Conservation (phyloP, 176 grass and related monocot species). For the Carex parvula region DNA sequence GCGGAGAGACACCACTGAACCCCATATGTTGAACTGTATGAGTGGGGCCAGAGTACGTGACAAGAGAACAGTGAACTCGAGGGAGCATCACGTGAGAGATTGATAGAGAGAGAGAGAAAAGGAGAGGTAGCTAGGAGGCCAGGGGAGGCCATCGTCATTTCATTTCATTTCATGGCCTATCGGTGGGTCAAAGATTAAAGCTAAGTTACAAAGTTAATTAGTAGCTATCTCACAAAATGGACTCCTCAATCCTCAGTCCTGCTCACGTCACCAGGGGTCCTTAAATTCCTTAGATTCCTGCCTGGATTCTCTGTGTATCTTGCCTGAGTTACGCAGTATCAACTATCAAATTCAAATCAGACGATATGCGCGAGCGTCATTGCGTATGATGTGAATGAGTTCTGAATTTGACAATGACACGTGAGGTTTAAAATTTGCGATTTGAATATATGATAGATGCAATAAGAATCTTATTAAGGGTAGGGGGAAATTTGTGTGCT, state of each 20-base stretch:
- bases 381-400: too few relatives aligned
- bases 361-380: too few relatives aligned
- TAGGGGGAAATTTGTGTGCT: too few relatives aligned
- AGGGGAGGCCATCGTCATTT: background rate
- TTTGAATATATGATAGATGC: too few relatives aligned
- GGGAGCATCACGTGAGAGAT: constrained; percentile 24
- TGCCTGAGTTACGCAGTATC: background rate
- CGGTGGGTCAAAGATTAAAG: constrained; percentile 24
- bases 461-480: too few relatives aligned
- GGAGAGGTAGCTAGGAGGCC: background rate
- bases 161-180: background rate
- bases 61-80: background rate
- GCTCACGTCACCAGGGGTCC: background rate
- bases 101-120: background rate
- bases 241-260: background rate
- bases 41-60: background rate
- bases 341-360: too few relatives aligned
- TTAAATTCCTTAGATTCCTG: background rate
- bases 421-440: too few relatives aligned
- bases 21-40: background rate
- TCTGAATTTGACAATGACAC: too few relatives aligned
- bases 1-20: background rate
- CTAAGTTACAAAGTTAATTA: too few relatives aligned
- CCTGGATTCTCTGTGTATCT: background rate
- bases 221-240: background rate